A percentile compares a stretch with the other conserved stretches of the same genome.
Evolutionary conservation across 2,329 filamentous ascomycete genomes (phyloP).

Genomic region (Teratosphaeria nubilosa): DNA sequence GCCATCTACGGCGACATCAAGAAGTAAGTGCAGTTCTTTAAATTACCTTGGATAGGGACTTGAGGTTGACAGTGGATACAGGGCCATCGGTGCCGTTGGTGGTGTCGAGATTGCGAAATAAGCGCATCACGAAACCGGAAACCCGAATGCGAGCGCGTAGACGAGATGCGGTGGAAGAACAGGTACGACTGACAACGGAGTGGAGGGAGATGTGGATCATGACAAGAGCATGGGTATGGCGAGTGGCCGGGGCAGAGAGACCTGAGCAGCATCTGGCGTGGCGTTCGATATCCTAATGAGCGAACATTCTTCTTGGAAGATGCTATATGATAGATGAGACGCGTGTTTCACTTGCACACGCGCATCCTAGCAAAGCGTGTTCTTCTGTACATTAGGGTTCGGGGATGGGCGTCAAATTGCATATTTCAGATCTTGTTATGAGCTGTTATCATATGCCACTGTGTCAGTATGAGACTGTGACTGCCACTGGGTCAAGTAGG

Average conservation of each 20-base stretch:
- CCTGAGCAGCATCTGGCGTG: background rate
- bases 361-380: background rate
- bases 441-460: background rate
- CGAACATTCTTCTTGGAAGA: background rate
- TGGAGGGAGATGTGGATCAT: background rate
- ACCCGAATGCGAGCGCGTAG: background rate
- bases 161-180: background rate
- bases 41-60: background rate
- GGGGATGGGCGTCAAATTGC: background rate
- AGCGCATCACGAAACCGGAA: background rate
- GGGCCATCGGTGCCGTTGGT: slow-evolving; percentile 53
- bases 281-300: background rate
- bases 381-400: background rate
- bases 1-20: slow-evolving; percentile 74
- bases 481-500: too few relatives aligned
- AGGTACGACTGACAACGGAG: background rate
- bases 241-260: background rate
- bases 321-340: background rate
- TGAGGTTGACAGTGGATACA: background rate
- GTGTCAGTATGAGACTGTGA: too few relatives aligned
- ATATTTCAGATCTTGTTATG: background rate
- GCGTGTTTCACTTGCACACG: background rate
- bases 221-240: background rate
- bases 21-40: background rate
- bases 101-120: slow-evolving; percentile 56